Base-by-base conservation (phyloP, 176 grass and related monocot species). In the Saccharum spontaneum region DNA sequence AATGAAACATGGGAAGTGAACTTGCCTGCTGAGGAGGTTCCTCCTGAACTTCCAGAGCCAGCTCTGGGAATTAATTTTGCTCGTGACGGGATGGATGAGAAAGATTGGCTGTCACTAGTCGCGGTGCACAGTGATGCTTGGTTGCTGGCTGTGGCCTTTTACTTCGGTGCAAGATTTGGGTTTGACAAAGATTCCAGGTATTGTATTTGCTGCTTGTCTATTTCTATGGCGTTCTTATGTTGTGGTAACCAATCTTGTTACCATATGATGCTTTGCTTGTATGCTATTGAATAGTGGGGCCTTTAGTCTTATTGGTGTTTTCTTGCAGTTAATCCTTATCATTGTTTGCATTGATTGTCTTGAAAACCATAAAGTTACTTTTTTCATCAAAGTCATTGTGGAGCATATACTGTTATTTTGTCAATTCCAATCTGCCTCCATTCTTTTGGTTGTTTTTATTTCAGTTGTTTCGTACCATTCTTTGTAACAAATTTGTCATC, bases 1-100 rank as follows among this genome's bases (percentile, higher is more conserved):
- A 97, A 94, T 81, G 95, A 97, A 83, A 97, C 95, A 22, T 97
- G 95, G 95, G 95, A 97, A 88, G 95, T 97, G 43, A 97, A 92
- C 48, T 88, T 94, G 88, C 95, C 92, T 38, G 92, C 92, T 10
- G 95, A 97, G 87, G 95, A 97, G 73, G 95, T 97, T 68, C 95
- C 95, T 59, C 95, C 95, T n/a, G 95, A 97, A 78, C 90, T 97
- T 77, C 95, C 95, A 79, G 95, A 97, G 67, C 95, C 95, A 54
- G 95, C 95, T 62, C 87, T 97, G 34, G 95, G 95, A 50, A 97
- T 97, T 81, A 97, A 97, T 89, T 97, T 97, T 94, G 95, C 95
- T 24, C 86, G 95, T 31, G 95, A 97, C 20, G 95, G 95, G 1
- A 97, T 97, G 95, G 92, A 94, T 73, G 95, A 94, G 75, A 97